Evolutionary conservation across 2,329 filamentous ascomycete genomes (phyloP), one percentile per base, ranked within the genome.

Genomic region (Pseudodiploospora longispora): DNA sequence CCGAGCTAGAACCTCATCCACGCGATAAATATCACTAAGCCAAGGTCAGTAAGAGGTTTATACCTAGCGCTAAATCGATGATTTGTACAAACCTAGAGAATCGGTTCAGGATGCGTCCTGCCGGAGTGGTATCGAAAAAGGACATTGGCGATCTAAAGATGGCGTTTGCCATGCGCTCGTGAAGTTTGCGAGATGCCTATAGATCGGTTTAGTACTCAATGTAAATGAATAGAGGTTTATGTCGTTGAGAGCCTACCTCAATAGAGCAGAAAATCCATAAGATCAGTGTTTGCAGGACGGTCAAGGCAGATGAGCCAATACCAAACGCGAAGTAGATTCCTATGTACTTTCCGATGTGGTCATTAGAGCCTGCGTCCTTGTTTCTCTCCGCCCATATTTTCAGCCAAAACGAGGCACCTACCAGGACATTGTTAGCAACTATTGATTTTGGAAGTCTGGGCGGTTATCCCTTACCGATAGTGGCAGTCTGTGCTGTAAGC

Each of bases 201-300:
- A 40, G 30, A 47, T 45, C 38, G 12, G 12, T 33, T 40, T 19
- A 19, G 19, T 19, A 19, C 19, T 55, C 46, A 56, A 47, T 36
- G 10, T 8, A 31, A 2, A 5, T 4, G 2, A 28, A 5, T 5
- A n/a, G 19, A 19, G 19, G 19, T 19, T 19, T 19, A 19, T 19
- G 19, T 19, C 19, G 19, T 10, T n/a, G 5, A 61, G 32, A 34
- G 32, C 68, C 42, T 71, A 87, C 85, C 78, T 98, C 93, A 50
- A 98, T 98, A 4, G 93, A 97, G 69, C 94, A 98, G 70, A 98
- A 97, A 53, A 98, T 97, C 93, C 93, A 98, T 29, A 98, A 74
- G 51, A 98, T 89, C 54, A 98, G 70, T 5, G 91, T 97, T 66
- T 97, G 93, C 30, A 94, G 60, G 36, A 97, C 88, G 3, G 94